Percentiles rank a stretch among this genome's conserved stretches.
These are phyloP conservation scores for Aspergillaceae sp. DNA, from an alignment of 2,329 filamentous ascomycete species.

Conservation along the genomic window DNA sequence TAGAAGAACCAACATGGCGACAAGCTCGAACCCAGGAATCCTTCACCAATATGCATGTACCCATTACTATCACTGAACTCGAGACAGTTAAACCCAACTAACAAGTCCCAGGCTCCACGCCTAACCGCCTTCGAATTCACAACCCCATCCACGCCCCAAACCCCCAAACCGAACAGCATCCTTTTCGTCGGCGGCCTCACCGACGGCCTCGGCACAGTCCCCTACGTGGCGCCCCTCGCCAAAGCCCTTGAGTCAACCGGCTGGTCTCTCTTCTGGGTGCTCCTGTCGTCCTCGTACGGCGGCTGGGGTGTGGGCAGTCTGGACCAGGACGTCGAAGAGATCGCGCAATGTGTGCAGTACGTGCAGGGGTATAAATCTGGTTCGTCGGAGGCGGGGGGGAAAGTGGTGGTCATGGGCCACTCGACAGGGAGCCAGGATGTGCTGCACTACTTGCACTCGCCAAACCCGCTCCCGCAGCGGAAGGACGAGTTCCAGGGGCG, in stretches of 20 bases:
- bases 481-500: slow-evolving; percentile 18
- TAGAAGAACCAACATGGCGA: slow-evolving; percentile 6
- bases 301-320: slow-evolving; percentile 49
- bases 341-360: slow-evolving; percentile 45
- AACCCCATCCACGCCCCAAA: slow-evolving; percentile 10
- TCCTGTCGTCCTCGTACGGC: slow-evolving; percentile 45
- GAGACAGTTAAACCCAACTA: slow-evolving; percentile 1
- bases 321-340: slow-evolving; percentile 46
- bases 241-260: slow-evolving; percentile 37
- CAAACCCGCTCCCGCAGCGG: slow-evolving; percentile 28
- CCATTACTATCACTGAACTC: not conserved
- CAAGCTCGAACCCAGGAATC: slow-evolving; percentile 19
- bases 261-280: slow-evolving; percentile 47
- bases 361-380: slow-evolving; percentile 33
- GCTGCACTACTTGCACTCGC: slow-evolving; percentile 51
- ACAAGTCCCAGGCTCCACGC: slow-evolving; percentile 22
- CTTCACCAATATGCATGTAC: slow-evolving; percentile 31
- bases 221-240: slow-evolving; percentile 46
- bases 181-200: slow-evolving; percentile 53
- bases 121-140: slow-evolving; percentile 37
- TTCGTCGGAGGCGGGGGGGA: slow-evolving; percentile 24
- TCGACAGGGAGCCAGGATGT: slow-evolving; percentile 62
- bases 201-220: slow-evolving; percentile 49
- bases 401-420: slow-evolving; percentile 61
- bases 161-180: slow-evolving; percentile 40